Conservation (phyloP, 768 basidiomycete genomes). For the Xerocomus potaroensis region DNA sequence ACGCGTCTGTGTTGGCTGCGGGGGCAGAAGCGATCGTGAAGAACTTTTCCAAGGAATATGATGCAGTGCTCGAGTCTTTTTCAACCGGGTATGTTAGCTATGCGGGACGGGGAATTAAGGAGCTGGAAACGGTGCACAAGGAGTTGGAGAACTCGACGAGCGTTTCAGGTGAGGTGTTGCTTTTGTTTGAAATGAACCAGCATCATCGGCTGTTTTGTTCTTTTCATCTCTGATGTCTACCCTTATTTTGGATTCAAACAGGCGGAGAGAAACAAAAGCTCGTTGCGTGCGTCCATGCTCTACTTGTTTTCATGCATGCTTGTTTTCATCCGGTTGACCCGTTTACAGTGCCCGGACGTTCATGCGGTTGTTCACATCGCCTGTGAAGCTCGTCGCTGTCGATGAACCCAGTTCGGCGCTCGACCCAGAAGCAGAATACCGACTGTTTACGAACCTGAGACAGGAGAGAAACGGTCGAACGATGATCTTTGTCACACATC, state of each 20-base stretch:
- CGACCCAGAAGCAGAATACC: constrained; percentile 34
- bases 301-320: neutral
- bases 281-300: constrained; percentile 14
- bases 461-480: constrained; percentile 31
- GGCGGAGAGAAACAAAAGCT: constrained; percentile 33
- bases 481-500: constrained; percentile 40
- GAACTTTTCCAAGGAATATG: constrained; percentile 33
- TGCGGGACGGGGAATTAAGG: constrained; percentile 9
- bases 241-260: constrained; percentile 1
- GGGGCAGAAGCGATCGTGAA: constrained; percentile 40
- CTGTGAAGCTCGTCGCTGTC: constrained; percentile 29
- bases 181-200: neutral
- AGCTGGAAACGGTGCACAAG: constrained; percentile 13
- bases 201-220: neutral
- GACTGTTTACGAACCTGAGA: constrained; percentile 28
- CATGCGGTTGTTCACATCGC: constrained; percentile 34
- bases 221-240: too few species aligned
- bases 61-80: constrained; percentile 38
- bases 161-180: constrained; percentile 21
- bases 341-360: constrained; percentile 35
- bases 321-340: neutral
- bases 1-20: constrained; percentile 29
- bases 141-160: constrained; percentile 16
- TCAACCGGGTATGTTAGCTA: constrained; percentile 27
- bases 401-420: constrained; percentile 39